Base-by-base conservation (phyloP, 2,329 filamentous ascomycete species). In the Pseudocercospora pini-densiflorae region DNA sequence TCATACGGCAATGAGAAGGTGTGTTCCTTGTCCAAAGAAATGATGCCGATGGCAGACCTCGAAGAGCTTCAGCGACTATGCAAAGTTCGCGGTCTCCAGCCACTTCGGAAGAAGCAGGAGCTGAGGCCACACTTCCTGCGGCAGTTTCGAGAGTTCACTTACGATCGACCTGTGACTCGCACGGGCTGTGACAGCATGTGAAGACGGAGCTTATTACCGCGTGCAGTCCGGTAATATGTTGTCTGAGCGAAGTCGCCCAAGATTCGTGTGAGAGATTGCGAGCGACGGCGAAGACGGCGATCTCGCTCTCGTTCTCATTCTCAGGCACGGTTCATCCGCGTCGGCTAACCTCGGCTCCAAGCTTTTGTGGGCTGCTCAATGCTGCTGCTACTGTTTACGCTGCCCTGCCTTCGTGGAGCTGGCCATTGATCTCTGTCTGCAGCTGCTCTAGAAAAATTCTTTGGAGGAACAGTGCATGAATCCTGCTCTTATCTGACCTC, bases 301-400 rank as follows among this genome's bases (percentile, higher is more conserved):
- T 58, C 9, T 58, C 55, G 55, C 55, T 58, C 31, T 21, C 31
- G 33, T 5, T 6, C 3, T 33, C 12, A 27, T n/a, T 29, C 24
- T 54, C 27, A 55, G 51, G 51, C 51, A 54, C 51, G 49, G 12
- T 24, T 29, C 49, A 27, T 53, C 49, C 53, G 53, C 29, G 24
- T 36, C 54, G 55, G 55, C 55, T 58, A 58, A 58, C 55, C 55
- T 58, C 55, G 55, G 55, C 55, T 40, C 55, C 55, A 36, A 58
- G 55, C 31, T 43, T 58, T 43, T 58, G 31, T 55, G 53, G 29
- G 19, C n/a, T 36, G 54, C 29, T 23, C 29, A 33, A 58, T 58
- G 53, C 31, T 57, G 54, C 54, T 58, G 33, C 33, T 36, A 16
- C 54, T 40, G 55, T 27, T 58, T 29, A 55, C 51, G 16, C 27